A percentile compares a stretch with the other conserved stretches of the same genome.
Evolutionary conservation across 2,329 filamentous ascomycete species (phyloP).

Genomic region (Rhinocladiella similis): DNA sequence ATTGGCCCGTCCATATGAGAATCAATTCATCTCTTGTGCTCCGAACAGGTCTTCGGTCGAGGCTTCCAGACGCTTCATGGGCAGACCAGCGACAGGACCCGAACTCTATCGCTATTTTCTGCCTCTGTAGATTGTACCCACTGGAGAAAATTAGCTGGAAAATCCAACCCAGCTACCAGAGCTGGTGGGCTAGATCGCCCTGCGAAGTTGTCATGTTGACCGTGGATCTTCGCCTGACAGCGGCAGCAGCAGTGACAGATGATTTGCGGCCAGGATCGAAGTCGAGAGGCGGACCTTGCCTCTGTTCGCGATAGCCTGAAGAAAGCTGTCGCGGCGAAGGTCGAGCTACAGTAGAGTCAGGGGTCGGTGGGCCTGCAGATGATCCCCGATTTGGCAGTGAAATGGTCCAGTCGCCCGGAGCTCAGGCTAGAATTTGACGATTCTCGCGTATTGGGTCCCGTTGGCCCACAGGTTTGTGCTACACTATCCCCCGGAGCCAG

Average conservation of each 20-base stretch:
- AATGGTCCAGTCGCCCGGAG: neutral
- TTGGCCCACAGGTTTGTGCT: constrained; percentile 2
- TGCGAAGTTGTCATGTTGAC: neutral
- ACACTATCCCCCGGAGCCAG: neutral
- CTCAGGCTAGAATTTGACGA: neutral
- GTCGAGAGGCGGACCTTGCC: neutral
- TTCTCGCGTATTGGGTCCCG: neutral
- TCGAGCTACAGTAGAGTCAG: neutral
- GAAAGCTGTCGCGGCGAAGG: neutral
- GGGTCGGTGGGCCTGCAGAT: neutral
- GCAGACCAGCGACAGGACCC: too few relatives aligned
- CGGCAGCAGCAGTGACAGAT: neutral
- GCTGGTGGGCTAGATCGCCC: neutral
- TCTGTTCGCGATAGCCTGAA: neutral
- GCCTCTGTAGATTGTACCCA: neutral
- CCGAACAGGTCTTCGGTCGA: too few relatives aligned
- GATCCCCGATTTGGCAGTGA: neutral
- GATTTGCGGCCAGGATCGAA: neutral
- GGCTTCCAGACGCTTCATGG: too few relatives aligned
- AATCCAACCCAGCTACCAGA: neutral
- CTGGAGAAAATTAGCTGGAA: neutral
- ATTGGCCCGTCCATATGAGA: too few relatives aligned
- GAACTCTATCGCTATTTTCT: too few relatives aligned
- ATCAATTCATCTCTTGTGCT: too few relatives aligned
- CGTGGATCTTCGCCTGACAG: neutral